Conservation (phyloP, 2,329 filamentous ascomycete genomes). For the Sordariomycetes sp. region DNA sequence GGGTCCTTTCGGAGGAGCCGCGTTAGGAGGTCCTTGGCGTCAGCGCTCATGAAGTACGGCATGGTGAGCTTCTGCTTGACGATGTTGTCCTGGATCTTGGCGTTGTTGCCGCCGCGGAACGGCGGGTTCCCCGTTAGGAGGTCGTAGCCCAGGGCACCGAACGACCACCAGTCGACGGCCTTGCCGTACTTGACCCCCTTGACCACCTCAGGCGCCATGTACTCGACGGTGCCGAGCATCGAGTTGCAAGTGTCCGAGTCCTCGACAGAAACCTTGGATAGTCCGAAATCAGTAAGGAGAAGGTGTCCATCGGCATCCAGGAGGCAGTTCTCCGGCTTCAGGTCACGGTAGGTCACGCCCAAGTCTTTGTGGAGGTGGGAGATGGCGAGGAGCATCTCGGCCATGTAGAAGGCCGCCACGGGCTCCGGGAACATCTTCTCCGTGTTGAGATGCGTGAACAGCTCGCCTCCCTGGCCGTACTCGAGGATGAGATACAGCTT, state of each 20-base stretch:
- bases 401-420: conserved; percentile 94
- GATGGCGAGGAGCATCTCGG: conserved; percentile 89
- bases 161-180: conserved; percentile 97
- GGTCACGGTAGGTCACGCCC: conserved; percentile 89
- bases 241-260: conserved; percentile 62
- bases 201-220: conserved; percentile 97
- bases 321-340: conserved; percentile 97
- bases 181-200: conserved; percentile 83
- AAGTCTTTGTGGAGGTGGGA: conserved; percentile 87
- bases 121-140: conserved; percentile 87
- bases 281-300: conserved; percentile 88
- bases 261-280: conserved; percentile 86
- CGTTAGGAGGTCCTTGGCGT: conserved; percentile 89
- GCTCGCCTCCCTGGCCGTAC: conserved; percentile 92
- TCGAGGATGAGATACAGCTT: conserved; percentile 96
- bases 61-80: conserved; percentile 81
- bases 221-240: conserved; percentile 89
- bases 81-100: conserved; percentile 94
- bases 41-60: conserved; percentile 82
- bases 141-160: conserved; percentile 86
- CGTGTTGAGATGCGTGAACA: conserved; percentile 88
- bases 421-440: conserved; percentile 93
- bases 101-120: conserved; percentile 81
- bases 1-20: conserved; percentile 88
- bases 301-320: conserved; percentile 86